Conservation (phyloP, 1,284 basidiomycete genomes). For the Phellinidium pouzarii region DNA sequence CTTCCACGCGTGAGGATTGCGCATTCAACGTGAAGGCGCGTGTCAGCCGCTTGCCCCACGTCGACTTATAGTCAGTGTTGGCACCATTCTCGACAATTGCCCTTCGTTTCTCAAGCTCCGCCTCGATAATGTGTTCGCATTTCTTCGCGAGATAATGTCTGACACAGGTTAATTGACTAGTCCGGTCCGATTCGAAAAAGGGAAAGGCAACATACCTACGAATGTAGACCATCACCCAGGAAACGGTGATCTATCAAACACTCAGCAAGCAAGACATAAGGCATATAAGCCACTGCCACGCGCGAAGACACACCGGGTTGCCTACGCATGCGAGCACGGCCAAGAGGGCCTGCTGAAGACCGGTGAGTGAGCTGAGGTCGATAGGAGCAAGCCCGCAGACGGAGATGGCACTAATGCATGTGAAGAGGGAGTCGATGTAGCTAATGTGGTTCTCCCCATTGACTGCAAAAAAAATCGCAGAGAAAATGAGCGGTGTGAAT, state of each 20-base stretch:
- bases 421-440: conserved; percentile 73
- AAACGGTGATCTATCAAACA: conserved; percentile 47
- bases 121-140: conserved; percentile 62
- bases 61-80: neutral
- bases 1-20: neutral
- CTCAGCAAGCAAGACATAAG: neutral
- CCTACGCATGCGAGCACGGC: conserved; percentile 70
- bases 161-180: neutral
- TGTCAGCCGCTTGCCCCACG: neutral
- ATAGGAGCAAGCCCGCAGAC: conserved; percentile 74
- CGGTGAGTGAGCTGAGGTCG: conserved; percentile 66
- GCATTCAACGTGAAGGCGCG: conserved; percentile 3
- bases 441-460: conserved; percentile 58
- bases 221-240: conserved; percentile 67
- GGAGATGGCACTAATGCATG: conserved; percentile 71
- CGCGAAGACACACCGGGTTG: conserved; percentile 48
- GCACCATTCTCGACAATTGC: neutral
- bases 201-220: conserved; percentile 36
- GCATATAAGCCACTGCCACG: conserved; percentile 5
- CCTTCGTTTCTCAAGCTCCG: conserved; percentile 26
- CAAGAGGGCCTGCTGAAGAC: conserved; percentile 71
- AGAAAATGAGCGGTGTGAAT: conserved; percentile 68
- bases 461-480: conserved; percentile 67
- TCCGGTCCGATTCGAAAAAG: neutral
- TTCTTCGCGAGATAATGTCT: conserved; percentile 73